Evolutionary conservation across 2,329 filamentous ascomycete genomes (phyloP).

Genomic region (Metarhizium guizhouense): DNA sequence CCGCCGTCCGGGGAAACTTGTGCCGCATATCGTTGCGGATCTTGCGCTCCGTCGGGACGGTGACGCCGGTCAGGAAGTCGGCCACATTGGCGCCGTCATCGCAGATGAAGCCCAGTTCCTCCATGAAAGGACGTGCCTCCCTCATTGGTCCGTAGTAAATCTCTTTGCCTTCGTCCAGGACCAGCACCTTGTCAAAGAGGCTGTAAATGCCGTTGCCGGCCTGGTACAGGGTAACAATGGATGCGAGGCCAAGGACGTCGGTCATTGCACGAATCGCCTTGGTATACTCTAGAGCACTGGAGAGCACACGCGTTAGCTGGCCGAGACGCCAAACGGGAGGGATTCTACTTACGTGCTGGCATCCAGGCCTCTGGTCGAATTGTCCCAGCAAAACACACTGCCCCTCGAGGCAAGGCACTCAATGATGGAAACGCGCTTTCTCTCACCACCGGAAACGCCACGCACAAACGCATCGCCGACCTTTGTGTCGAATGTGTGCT

Average conservation of each 20-base stretch:
- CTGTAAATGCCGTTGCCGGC: conserved; percentile 62
- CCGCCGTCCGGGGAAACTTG: conserved; percentile 11
- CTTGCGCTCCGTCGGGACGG: no score
- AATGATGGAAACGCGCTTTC: conserved; percentile 61
- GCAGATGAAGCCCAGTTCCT: conserved; percentile 54
- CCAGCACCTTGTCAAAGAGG: conserved; percentile 60
- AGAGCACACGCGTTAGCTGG: no score
- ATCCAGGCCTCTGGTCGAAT: conserved; percentile 56
- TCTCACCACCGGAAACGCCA: conserved; percentile 59
- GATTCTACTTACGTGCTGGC: conserved; percentile 37
- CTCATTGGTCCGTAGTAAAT: conserved; percentile 54
- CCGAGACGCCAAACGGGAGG: no score
- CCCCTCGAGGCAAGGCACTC: conserved; percentile 51
- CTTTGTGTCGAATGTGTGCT: conserved; percentile 54
- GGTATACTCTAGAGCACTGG: conserved; percentile 45
- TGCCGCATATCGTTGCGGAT: no score
- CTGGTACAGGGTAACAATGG: conserved; percentile 60
- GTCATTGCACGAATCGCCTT: conserved; percentile 56
- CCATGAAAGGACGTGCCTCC: conserved; percentile 55
- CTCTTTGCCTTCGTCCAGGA: conserved; percentile 57
- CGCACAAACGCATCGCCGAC: conserved; percentile 59
- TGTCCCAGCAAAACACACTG: conserved; percentile 58
- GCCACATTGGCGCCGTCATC: conserved; percentile 53
- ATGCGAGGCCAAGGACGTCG: conserved; percentile 48
- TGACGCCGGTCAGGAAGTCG: conserved; percentile 47